Base-by-base conservation (phyloP, 257 asterid genomes). In the Euphrasia confusa region DNA sequence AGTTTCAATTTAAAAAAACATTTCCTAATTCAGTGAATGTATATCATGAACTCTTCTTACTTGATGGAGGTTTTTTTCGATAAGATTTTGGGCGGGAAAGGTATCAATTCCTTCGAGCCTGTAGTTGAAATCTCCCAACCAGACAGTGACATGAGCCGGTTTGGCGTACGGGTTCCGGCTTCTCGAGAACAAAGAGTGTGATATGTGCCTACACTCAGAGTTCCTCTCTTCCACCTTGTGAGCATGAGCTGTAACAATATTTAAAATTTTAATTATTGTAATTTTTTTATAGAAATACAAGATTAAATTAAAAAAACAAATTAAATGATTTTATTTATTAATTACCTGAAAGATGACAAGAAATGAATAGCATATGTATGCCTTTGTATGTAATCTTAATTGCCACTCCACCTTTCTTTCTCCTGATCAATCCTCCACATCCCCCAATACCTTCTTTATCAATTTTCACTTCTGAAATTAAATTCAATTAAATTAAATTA, bases 61-160 rank as follows among this genome's bases (percentile, higher is more conserved):
- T 30, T 60, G 54, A 40, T 79, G 89, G 63, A 72, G 89, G 52
- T 86, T 71, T 9, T 73, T 71, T 4, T 72, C 75, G 10, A 81
- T 86, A 64, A 86, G 73, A 64, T 76, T 70, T 75, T 87, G 72
- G 3, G 84, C 92, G 0, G 92, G 88, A 55, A 72, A 73, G 0
- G 85, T 69, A 1, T 74, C 64, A 49, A 83, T 76, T n/a, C 84
- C 92, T 78, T 80, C 67, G 1, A 86, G 74, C 58, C 92, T 81
- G 11, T 86, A 86, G 47, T 86, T 86, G 66, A 86, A 82, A 69
- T 86, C 95, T 35, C 95, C 95, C 57, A 86, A 75, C 95, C 92
- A 84, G 9, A 86, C 76, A 1, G 84, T 86, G 28, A 86, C 44
- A 63, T 80, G 87, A 30, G 89, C 72, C 0, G 79, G 71, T 54